These are phyloP conservation scores for Tagetes erecta DNA, from an alignment of 129 eudicot genomes.

Conservation along the genomic window DNA sequence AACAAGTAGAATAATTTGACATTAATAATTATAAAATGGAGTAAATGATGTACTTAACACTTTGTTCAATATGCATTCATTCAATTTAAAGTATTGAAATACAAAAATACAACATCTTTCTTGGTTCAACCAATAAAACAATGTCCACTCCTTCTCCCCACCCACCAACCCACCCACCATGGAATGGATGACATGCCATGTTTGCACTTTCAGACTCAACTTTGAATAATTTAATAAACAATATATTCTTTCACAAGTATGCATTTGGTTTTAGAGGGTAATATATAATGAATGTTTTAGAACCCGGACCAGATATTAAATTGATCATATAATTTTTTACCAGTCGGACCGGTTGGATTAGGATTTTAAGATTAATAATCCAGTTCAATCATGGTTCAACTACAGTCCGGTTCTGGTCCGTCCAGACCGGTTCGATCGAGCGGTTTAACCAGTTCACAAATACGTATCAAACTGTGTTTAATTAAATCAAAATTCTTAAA, in stretches of 20 bases:
- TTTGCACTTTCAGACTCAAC: conserved; percentile 38
- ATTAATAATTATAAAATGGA: not conserved
- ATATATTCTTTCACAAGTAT: conserved; percentile 28
- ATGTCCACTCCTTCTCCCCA: conserved; percentile 31
- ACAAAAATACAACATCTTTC: conserved; percentile 22
- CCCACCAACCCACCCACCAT: conserved; percentile 42
- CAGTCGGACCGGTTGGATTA: too few relatives aligned
- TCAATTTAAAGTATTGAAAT: conserved; percentile 23
- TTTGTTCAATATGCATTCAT: conserved; percentile 8
- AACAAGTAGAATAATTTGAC: conserved; percentile 16
- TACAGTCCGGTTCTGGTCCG: too few relatives aligned
- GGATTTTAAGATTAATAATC: too few relatives aligned
- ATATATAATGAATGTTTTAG: too few relatives aligned
- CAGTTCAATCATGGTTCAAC: too few relatives aligned
- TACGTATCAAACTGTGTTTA: too few relatives aligned
- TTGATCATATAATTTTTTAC: too few relatives aligned
- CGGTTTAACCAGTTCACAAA: too few relatives aligned
- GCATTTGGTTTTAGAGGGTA: conserved; percentile 19
- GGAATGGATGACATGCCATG: conserved; percentile 52
- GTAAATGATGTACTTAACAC: not conserved
- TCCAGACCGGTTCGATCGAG: too few relatives aligned
- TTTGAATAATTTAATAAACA: conserved; percentile 27
- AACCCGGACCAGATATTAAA: too few relatives aligned
- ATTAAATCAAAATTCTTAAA: too few relatives aligned
- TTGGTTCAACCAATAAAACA: conserved; percentile 35